These are phyloP conservation scores for Rubia tinctorum DNA, from an alignment of 305 asterid genomes.

Conservation along the genomic window DNA sequence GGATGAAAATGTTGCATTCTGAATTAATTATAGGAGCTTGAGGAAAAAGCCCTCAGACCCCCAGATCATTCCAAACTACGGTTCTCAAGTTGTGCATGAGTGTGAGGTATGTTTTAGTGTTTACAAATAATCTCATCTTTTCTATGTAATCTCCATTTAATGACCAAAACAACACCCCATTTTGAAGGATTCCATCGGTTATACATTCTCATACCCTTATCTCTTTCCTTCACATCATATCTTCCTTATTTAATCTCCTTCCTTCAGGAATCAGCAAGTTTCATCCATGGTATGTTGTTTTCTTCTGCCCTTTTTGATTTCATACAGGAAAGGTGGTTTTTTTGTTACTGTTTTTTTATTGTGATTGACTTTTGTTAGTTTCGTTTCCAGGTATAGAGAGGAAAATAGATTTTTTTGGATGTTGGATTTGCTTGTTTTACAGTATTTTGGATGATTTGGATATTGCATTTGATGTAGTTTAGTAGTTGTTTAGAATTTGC, in stretches of 20 bases:
- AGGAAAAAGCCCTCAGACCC: slow-evolving; percentile 69
- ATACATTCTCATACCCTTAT: background rate
- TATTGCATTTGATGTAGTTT: background rate
- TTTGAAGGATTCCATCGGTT: slow-evolving; percentile 7
- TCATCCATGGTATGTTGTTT: background rate
- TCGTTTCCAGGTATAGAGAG: slow-evolving; percentile 3
- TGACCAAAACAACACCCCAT: slow-evolving; percentile 9
- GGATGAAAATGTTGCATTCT: slow-evolving; percentile 1
- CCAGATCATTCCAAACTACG: slow-evolving; percentile 82
- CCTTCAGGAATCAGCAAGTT: background rate
- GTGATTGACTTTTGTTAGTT: slow-evolving; percentile 7
- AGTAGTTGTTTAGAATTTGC: too few relatives aligned
- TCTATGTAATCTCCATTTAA: slow-evolving; percentile 13
- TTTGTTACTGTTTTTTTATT: background rate
- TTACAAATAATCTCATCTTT: slow-evolving; percentile 16
- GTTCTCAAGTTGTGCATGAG: too few relatives aligned
- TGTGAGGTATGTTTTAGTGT: too few relatives aligned
- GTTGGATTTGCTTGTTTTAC: background rate
- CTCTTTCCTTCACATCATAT: background rate
- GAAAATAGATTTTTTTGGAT: background rate
- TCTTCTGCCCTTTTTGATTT: background rate
- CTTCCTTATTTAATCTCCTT: background rate
- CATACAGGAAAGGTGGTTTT: background rate
- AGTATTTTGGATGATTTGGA: background rate
- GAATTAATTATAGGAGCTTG: slow-evolving; percentile 59